A percentile compares a stretch with the other conserved stretches of the same genome.
phyloP scores from a whole-genome alignment of 139 green algal species.

The Pseudopediastrum boryanum region DNA sequence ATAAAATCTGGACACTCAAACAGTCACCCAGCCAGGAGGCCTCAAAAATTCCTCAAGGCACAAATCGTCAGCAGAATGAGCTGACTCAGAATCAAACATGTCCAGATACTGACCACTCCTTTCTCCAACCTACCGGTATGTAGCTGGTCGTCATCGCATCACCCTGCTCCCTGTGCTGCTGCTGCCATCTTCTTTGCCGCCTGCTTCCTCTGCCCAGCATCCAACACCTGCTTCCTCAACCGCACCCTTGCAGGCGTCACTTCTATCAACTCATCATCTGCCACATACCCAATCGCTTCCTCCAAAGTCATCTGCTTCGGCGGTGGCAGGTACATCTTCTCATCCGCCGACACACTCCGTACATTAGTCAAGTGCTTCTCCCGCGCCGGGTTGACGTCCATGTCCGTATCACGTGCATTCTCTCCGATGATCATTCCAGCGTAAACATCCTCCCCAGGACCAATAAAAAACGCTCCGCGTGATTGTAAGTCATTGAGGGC shows the following conservation, averaged over 20 bases:
- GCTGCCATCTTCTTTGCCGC: slow-evolving; percentile 19
- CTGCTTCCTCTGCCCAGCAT: slow-evolving; percentile 31
- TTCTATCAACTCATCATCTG: slow-evolving; percentile 88
- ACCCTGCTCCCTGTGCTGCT: slow-evolving; percentile 2
- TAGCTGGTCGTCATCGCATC: no score
- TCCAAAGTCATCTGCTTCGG: slow-evolving; percentile 74
- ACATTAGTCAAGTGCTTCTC: slow-evolving; percentile 93
- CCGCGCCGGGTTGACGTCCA: slow-evolving; percentile 83
- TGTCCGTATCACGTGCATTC: slow-evolving; percentile 65
- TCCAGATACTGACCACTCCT: no score
- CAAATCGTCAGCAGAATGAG: no score
- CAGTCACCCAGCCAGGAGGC: no score
- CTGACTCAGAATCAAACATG: no score
- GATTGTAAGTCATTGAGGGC: slow-evolving; percentile 75
- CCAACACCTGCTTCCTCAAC: slow-evolving; percentile 69
- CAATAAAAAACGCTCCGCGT: slow-evolving; percentile 84
- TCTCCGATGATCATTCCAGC: slow-evolving; percentile 87
- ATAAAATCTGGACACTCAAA: no score
- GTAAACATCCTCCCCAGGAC: slow-evolving; percentile 70
- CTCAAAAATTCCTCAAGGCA: no score
- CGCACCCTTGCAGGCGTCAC: slow-evolving; percentile 75
- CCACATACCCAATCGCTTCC: slow-evolving; percentile 86
- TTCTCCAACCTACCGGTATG: no score
- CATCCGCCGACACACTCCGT: slow-evolving; percentile 68
- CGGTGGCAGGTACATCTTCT: slow-evolving; percentile 74